Conservation (phyloP, 2,329 filamentous ascomycete species). For the Fusarium pseudocircinatum region DNA sequence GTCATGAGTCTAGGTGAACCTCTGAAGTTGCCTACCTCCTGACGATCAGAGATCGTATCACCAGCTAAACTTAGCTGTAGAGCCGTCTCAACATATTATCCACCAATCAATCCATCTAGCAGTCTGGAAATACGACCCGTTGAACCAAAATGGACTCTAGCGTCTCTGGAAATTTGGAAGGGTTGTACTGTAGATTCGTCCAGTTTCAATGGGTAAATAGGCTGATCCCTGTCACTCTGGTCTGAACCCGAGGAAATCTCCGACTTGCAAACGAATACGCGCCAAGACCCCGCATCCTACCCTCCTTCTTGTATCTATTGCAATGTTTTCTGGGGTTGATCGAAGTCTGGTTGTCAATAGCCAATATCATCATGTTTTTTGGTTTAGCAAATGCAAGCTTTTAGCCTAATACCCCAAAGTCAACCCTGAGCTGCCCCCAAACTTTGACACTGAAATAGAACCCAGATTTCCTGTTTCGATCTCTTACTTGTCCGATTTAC, state of each 20-base stretch:
- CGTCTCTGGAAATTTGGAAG: background rate
- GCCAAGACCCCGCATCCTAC: background rate
- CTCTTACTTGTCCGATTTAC: background rate
- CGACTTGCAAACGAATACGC: background rate
- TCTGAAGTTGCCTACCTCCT: background rate
- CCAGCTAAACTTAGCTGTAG: background rate
- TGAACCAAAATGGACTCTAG: background rate
- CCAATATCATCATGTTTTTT: too few relatives aligned
- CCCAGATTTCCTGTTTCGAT: background rate
- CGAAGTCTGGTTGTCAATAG: background rate
- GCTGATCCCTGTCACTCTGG: accelerated
- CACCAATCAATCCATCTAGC: background rate
- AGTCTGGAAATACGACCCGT: background rate
- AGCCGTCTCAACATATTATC: background rate
- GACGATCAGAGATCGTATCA: background rate
- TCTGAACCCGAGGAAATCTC: background rate
- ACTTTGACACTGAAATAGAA: too few relatives aligned
- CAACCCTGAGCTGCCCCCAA: background rate
- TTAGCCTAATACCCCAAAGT: background rate
- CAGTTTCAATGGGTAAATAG: background rate
- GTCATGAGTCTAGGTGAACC: background rate
- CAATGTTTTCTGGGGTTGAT: background rate
- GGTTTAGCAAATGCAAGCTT: background rate
- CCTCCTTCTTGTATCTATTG: background rate
- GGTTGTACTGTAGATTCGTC: background rate